phyloP scores from a whole-genome alignment of 2,329 filamentous ascomycete genomes.

The Neurospora crassa region DNA sequence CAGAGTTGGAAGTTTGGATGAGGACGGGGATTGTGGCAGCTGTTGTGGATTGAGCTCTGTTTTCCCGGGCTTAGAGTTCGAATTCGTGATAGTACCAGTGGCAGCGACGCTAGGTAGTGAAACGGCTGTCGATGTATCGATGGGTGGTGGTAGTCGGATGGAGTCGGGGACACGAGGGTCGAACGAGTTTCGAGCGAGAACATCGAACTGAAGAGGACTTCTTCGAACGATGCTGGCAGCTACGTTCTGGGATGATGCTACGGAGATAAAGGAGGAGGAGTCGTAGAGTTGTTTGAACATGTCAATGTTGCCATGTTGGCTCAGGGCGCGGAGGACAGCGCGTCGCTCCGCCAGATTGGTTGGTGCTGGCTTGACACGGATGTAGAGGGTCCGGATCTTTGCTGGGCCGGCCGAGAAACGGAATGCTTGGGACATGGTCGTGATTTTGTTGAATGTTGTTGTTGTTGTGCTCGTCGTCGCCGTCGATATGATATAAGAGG shows the following conservation, averaged over 20 bases:
- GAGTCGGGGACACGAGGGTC: neutral
- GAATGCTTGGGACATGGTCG: neutral
- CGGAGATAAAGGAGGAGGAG: slow-evolving; percentile 39
- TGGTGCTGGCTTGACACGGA: slow-evolving; percentile 43
- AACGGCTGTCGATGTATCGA: neutral
- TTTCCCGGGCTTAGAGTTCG: neutral
- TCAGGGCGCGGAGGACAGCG: slow-evolving; percentile 41
- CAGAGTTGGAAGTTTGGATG: neutral
- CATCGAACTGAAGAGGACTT: slow-evolving; percentile 39
- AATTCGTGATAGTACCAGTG: neutral
- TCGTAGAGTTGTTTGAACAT: slow-evolving; percentile 42
- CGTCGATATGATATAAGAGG: neutral
- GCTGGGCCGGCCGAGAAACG: slow-evolving; percentile 7
- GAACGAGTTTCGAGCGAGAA: slow-evolving; percentile 19
- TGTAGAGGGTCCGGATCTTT: slow-evolving; percentile 28
- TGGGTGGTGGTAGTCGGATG: neutral
- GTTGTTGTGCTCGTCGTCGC: neutral
- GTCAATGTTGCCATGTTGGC: slow-evolving; percentile 40
- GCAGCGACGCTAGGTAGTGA: neutral
- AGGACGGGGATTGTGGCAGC: neutral
- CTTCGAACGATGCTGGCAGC: slow-evolving; percentile 30
- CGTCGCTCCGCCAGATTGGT: slow-evolving; percentile 44
- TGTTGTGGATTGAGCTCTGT: neutral
- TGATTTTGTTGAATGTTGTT: neutral
- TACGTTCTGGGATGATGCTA: slow-evolving; percentile 31